Evolutionary conservation across 2,329 filamentous ascomycete species (phyloP).

Genomic region (Claviceps paspali): DNA sequence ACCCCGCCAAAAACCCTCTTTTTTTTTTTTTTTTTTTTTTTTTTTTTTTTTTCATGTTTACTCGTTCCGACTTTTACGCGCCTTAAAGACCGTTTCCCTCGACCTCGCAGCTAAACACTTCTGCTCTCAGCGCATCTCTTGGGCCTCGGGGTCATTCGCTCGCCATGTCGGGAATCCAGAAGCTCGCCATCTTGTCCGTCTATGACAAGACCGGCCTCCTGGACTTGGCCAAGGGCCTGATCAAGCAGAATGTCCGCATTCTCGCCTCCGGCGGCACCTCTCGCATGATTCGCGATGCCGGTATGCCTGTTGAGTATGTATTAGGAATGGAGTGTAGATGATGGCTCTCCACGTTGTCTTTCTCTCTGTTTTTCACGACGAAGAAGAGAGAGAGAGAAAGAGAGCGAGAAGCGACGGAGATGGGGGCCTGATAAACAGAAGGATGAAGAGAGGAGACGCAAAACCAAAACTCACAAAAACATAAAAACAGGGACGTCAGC

Average conservation of each 20-base stretch:
- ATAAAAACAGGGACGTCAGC: conserved; percentile 75
- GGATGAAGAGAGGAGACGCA: too few relatives aligned
- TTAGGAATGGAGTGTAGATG: neutral
- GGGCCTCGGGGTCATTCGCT: conserved; percentile 8
- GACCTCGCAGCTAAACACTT: neutral
- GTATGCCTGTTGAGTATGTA: conserved; percentile 81
- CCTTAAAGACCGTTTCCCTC: neutral
- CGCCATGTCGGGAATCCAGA: conserved; percentile 29
- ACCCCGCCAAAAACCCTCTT: neutral
- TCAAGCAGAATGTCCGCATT: conserved; percentile 79
- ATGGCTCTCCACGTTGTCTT: too few relatives aligned
- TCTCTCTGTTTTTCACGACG: too few relatives aligned
- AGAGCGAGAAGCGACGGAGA: too few relatives aligned
- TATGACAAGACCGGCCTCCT: conserved; percentile 96
- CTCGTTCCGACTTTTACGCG: neutral
- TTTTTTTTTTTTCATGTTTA: neutral
- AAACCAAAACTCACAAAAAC: too few relatives aligned
- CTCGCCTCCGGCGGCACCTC: conserved; percentile 91
- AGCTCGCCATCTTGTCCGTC: conserved; percentile 85
- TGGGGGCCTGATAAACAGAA: too few relatives aligned
- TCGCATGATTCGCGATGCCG: conserved; percentile 91
- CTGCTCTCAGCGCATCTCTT: neutral
- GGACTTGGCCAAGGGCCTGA: conserved; percentile 80
- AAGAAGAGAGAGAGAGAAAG: neutral
- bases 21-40: neutral